These are phyloP conservation scores for Trichoderma brevicompactum DNA, from an alignment of 2,329 filamentous ascomycete genomes.

Conservation along the genomic window DNA sequence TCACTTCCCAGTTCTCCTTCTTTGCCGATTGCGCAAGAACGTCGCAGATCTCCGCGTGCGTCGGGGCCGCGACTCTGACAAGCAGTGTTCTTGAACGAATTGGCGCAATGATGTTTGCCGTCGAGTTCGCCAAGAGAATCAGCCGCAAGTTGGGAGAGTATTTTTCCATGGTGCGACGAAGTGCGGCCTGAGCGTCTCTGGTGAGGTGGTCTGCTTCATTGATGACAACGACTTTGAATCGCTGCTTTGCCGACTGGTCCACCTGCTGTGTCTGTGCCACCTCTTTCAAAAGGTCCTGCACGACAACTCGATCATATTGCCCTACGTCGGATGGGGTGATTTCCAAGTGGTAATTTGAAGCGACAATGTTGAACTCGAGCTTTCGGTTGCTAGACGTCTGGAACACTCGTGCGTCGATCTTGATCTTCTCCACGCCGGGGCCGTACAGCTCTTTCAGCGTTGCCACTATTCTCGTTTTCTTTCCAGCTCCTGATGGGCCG, in stretches of 20 bases:
- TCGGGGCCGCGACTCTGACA: slow-evolving; percentile 88
- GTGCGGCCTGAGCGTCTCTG: slow-evolving; percentile 90
- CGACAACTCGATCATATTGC: slow-evolving; percentile 92
- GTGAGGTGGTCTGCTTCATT: slow-evolving; percentile 97
- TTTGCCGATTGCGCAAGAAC: slow-evolving; percentile 73
- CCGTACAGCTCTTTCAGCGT: slow-evolving; percentile 95
- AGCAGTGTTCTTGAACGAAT: slow-evolving; percentile 91
- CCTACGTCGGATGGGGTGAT: slow-evolving; percentile 98
- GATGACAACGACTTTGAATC: slow-evolving; percentile 98
- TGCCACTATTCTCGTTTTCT: slow-evolving; percentile 95
- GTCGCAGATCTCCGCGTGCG: slow-evolving; percentile 78
- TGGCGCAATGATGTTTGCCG: slow-evolving; percentile 98
- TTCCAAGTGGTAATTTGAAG: slow-evolving; percentile 96
- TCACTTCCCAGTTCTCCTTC: slow-evolving; percentile 82
- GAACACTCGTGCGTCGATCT: slow-evolving; percentile 96
- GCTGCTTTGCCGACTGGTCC: slow-evolving; percentile 86
- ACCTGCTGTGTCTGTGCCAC: slow-evolving; percentile 99
- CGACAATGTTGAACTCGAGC: slow-evolving; percentile 98
- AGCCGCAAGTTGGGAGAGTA: slow-evolving; percentile 93
- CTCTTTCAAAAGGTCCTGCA: slow-evolving; percentile 95
- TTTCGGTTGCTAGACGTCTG: slow-evolving; percentile 95
- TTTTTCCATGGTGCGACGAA: slow-evolving; percentile 98
- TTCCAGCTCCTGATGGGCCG: slow-evolving; percentile 92
- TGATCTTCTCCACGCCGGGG: slow-evolving; percentile 98
- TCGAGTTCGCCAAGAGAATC: slow-evolving; percentile 93